A percentile compares a stretch with the other conserved stretches of the same genome.
These are phyloP conservation scores for Clarireedia monteithiana DNA, from an alignment of 2,329 filamentous ascomycete species.

Conservation along the genomic window DNA sequence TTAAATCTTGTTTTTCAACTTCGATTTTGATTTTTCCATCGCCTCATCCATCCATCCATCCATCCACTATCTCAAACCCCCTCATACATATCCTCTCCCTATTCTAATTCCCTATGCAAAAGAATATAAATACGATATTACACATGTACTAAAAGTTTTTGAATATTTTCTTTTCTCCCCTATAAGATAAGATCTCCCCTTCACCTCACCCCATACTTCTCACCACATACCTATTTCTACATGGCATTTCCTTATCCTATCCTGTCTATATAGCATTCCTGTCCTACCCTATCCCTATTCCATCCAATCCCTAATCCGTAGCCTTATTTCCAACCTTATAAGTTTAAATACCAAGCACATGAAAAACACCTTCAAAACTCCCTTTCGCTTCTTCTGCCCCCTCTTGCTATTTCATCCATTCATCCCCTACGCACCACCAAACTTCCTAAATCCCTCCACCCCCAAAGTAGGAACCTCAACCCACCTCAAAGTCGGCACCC, in stretches of 20 bases:
- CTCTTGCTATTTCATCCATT: background rate
- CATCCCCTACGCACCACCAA: constrained; percentile 3
- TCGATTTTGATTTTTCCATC: no score
- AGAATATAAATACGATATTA: no score
- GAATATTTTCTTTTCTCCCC: no score
- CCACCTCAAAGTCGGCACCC: constrained; percentile 55
- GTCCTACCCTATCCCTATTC: background rate
- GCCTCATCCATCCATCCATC: no score
- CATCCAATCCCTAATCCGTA: background rate
- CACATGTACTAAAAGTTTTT: no score
- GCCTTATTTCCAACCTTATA: background rate
- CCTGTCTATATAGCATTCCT: background rate
- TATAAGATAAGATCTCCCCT: background rate
- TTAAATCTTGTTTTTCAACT: no score
- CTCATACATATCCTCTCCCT: no score
- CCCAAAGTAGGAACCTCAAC: constrained; percentile 63
- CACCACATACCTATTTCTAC: background rate
- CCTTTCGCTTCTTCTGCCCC: background rate
- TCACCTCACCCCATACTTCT: background rate
- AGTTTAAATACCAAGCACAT: background rate
- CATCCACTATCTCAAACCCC: no score
- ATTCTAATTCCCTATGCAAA: no score
- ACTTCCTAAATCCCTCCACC: constrained; percentile 51
- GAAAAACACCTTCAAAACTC: no score
- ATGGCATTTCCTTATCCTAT: background rate